A percentile compares a stretch with the other conserved stretches of the same genome.
These are phyloP conservation scores for Pseudohalonectria lignicola DNA, from an alignment of 2,329 filamentous ascomycete species.

Conservation along the genomic window DNA sequence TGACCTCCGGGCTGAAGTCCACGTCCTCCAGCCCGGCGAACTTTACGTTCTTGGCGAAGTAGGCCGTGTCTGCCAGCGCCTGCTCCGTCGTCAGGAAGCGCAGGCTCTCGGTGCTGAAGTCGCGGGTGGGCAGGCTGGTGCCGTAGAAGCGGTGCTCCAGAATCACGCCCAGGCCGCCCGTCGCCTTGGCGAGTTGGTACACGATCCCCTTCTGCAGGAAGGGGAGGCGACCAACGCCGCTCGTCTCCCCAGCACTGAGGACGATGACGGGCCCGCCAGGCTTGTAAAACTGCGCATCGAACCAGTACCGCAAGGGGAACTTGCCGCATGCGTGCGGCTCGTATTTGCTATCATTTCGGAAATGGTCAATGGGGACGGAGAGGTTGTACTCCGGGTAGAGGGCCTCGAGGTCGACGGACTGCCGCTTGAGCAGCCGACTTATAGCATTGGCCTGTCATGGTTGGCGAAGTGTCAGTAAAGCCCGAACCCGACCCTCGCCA, in stretches of 20 bases:
- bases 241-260: slow-evolving; percentile 61
- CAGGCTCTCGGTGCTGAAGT: slow-evolving; percentile 57
- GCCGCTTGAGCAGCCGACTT: background rate
- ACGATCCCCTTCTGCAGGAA: slow-evolving; percentile 73
- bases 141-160: slow-evolving; percentile 87
- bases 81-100: slow-evolving; percentile 80
- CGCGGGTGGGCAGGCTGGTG: slow-evolving; percentile 54
- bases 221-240: slow-evolving; percentile 48
- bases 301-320: slow-evolving; percentile 73
- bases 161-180: slow-evolving; percentile 65
- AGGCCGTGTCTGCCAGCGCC: slow-evolving; percentile 68
- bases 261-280: slow-evolving; percentile 73
- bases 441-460: too few species aligned
- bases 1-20: slow-evolving; percentile 49
- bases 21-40: slow-evolving; percentile 59
- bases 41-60: slow-evolving; percentile 63
- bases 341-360: slow-evolving; percentile 69
- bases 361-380: slow-evolving; percentile 60
- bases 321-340: slow-evolving; percentile 60
- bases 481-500: too few species aligned
- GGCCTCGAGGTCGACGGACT: background rate
- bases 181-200: slow-evolving; percentile 57
- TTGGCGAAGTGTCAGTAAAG: too few species aligned
- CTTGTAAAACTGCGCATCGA: slow-evolving; percentile 66
- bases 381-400: slow-evolving; percentile 28